Evolutionary conservation across 2,329 filamentous ascomycete genomes (phyloP), one percentile per base, ranked within the genome.

Genomic region (Hypoxylon sp.): DNA sequence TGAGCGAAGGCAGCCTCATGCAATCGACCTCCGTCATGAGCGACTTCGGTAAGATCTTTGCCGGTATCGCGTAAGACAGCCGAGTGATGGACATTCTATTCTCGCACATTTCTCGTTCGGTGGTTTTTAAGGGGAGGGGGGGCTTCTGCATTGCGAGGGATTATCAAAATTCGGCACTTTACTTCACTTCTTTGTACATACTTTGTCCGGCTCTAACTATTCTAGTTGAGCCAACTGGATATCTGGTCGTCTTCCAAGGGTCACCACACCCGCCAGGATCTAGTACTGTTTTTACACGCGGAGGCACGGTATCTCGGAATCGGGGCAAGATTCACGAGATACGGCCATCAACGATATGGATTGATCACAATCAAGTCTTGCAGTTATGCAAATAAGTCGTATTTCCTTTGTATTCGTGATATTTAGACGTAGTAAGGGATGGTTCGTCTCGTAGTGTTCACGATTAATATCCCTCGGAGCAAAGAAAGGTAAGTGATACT

Each of bases 21-120:
- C 61, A 75, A 48, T 78, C 77, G 30, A 53, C 73, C 47, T 77
- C 74, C 25, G 30, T 74, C n/a, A 78, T 85, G 23, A 86, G 80
- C 80, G 65, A 68, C 21, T 81, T 80, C 67, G 86, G 86, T 74
- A 74, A 81, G 70, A 80, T 81, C 61, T 88, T 84, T 71, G 85
- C 84, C 70, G 80, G 79, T 32, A 67, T 76, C 52, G 64, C 73
- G 41, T 76, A 75, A 74, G 55, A 34, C n/a, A 39, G n/a, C 7
- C 25, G 30, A 51, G n/a, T 45, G 21, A 19, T 30, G 27, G 6
- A 16, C 16, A n/a, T 67, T 63, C 66, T 23, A 54, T 66, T 68
- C n/a, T n/a, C n/a, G n/a, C 25, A 41, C 37, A 55, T 37, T 72
- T 74, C 61, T 71, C 70, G 57, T 71, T 69, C 32, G 45, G 51